phyloP scores from a whole-genome alignment of 2,329 filamentous ascomycete genomes.

The Pseudofabraea citricarpa region DNA sequence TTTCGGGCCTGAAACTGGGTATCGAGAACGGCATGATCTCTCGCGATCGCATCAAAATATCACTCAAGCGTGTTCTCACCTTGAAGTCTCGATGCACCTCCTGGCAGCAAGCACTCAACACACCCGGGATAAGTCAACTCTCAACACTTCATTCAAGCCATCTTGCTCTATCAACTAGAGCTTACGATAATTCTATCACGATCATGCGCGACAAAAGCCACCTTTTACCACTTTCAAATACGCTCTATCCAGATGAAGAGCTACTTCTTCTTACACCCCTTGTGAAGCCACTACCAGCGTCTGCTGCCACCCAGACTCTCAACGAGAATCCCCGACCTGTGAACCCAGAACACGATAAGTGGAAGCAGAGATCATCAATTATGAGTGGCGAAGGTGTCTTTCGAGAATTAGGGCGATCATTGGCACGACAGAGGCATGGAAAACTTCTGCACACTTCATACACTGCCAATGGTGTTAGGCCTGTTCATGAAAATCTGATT shows the following conservation, averaged over 20 bases:
- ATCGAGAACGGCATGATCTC: constrained; percentile 88
- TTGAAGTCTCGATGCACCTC: constrained; percentile 84
- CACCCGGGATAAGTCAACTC: constrained; percentile 70
- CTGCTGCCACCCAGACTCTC: constrained; percentile 70
- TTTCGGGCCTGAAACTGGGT: constrained; percentile 82
- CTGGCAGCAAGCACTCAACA: constrained; percentile 89
- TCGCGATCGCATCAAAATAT: constrained; percentile 73
- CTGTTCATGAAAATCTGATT: constrained; percentile 90
- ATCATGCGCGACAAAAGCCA: constrained; percentile 87
- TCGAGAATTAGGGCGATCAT: constrained; percentile 76
- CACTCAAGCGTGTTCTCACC: constrained; percentile 69
- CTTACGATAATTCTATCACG: constrained; percentile 90
- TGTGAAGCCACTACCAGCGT: constrained; percentile 88
- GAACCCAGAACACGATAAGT: constrained; percentile 45
- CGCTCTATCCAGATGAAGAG: constrained; percentile 80
- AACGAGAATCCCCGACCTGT: constrained; percentile 45
- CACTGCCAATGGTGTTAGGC: constrained; percentile 85
- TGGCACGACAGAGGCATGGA: constrained; percentile 82
- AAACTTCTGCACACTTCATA: constrained; percentile 92
- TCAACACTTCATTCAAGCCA: constrained; percentile 80
- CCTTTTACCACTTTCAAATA: constrained; percentile 74
- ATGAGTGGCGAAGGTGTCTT: constrained; percentile 95
- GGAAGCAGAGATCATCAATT: constrained; percentile 55
- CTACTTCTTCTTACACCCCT: constrained; percentile 83
- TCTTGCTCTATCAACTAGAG: constrained; percentile 72